Evolutionary conservation across 441 rosid species (phyloP).

Genomic region (Melastoma candidum): DNA sequence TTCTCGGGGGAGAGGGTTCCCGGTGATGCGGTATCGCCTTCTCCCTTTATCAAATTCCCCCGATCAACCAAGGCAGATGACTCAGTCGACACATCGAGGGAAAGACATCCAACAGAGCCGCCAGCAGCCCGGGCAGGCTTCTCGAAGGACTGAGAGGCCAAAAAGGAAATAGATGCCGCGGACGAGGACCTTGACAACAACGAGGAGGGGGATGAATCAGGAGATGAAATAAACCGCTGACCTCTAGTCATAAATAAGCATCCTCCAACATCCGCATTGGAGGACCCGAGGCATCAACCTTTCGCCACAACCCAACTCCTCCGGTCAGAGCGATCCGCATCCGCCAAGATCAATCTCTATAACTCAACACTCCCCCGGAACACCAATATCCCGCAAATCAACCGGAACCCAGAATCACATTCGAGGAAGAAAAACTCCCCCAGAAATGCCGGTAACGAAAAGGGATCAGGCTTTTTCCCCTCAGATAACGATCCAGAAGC

Average conservation of each 20-base stretch:
- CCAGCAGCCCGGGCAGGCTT: slow-evolving; percentile 14
- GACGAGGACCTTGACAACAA: too few relatives aligned
- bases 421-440: too few relatives aligned
- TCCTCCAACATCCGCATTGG: slow-evolving; percentile 35
- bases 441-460: too few relatives aligned
- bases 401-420: too few relatives aligned
- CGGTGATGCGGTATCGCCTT: slow-evolving; percentile 12
- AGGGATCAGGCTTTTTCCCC: too few relatives aligned
- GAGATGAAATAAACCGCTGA: slow-evolving; percentile 30
- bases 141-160: slow-evolving; percentile 8
- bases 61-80: slow-evolving; percentile 17
- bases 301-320: background rate
- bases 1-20: slow-evolving; percentile 10
- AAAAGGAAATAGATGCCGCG: too few relatives aligned
- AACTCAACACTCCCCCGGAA: too few relatives aligned
- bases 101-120: slow-evolving; percentile 17
- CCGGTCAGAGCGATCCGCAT: too few relatives aligned
- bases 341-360: too few relatives aligned
- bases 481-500: too few relatives aligned
- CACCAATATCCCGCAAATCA: too few relatives aligned
- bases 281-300: slow-evolving; percentile 13
- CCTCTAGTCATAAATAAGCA: slow-evolving; percentile 42
- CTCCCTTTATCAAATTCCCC: slow-evolving; percentile 14
- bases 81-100: slow-evolving; percentile 15
- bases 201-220: slow-evolving; percentile 19